phyloP scores from a whole-genome alignment of 1,139 yeast genomes.

The Protomyces macrosporus region DNA sequence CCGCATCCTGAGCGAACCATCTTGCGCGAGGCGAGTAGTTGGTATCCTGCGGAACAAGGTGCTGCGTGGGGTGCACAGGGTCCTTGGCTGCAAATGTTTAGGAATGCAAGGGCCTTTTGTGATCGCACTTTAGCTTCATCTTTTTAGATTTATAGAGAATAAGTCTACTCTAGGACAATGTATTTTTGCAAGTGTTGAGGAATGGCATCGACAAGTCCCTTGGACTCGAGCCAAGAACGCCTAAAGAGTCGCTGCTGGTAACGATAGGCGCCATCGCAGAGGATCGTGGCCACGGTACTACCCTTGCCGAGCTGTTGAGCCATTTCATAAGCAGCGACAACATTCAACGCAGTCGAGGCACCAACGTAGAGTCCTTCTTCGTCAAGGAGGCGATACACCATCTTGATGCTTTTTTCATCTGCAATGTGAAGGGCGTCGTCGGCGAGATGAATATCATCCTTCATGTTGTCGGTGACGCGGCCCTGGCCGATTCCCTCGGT shows the following conservation, averaged over 20 bases:
- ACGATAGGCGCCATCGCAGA: conserved; percentile 48
- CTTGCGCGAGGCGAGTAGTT: conserved; percentile 82
- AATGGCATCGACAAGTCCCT: conserved; percentile 58
- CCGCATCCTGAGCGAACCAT: conserved; percentile 98
- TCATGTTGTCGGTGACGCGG: conserved; percentile 75
- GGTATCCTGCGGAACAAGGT: conserved; percentile 72
- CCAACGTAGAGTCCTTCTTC: conserved; percentile 91
- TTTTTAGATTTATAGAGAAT: not conserved
- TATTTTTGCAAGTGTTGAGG: conserved; percentile 66
- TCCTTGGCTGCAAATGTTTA: conserved; percentile 93
- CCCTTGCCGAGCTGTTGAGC: conserved; percentile 75
- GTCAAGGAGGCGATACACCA: conserved; percentile 75
- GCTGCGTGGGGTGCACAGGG: conserved; percentile 66
- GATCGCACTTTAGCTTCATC: not conserved
- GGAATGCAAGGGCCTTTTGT: conserved; percentile 81
- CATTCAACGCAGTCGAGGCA: conserved; percentile 78
- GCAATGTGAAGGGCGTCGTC: conserved; percentile 69
- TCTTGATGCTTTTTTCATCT: conserved; percentile 67
- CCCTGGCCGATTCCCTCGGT: conserved; percentile 98
- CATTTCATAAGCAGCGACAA: conserved; percentile 70
- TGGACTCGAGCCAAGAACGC: conserved; percentile 65
- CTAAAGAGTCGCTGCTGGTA: conserved; percentile 55
- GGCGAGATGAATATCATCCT: conserved; percentile 66
- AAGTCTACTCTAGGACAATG: conserved; percentile 16
- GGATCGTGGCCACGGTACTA: conserved; percentile 73